Evolutionary conservation across 805 yeast species (phyloP).

Genomic region (Sungouiella blattae): DNA sequence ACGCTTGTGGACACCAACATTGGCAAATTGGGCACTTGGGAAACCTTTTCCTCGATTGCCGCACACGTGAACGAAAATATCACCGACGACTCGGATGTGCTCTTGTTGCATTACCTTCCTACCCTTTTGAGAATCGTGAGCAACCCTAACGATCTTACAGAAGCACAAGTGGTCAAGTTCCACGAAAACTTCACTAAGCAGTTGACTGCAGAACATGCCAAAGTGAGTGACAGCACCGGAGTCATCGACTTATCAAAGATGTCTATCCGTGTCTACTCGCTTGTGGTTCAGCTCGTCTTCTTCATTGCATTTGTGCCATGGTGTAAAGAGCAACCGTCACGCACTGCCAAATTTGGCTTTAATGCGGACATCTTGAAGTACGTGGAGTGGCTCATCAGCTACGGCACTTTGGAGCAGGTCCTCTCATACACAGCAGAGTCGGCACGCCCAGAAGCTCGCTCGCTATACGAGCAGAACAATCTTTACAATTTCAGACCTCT

Average conservation of each 20-base stretch:
- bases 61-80: constrained; percentile 43
- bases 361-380: constrained; percentile 55
- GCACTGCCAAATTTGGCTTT: constrained; percentile 49
- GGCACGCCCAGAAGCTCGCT: constrained; percentile 28
- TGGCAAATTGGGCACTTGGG: constrained; percentile 24
- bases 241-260: constrained; percentile 32
- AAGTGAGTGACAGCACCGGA: constrained; percentile 15
- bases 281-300: constrained; percentile 47
- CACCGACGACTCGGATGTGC: constrained; percentile 54
- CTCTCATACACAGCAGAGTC: constrained; percentile 61
- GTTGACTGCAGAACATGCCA: constrained; percentile 23
- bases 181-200: constrained; percentile 39
- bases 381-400: constrained; percentile 52
- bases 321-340: constrained; percentile 52
- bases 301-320: constrained; percentile 59
- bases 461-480: constrained; percentile 39
- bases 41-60: constrained; percentile 39
- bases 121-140: constrained; percentile 47
- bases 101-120: constrained; percentile 64
- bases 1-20: constrained; percentile 44
- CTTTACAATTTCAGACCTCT: constrained; percentile 65
- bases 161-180: constrained; percentile 28
- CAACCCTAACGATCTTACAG: constrained; percentile 38
- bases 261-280: constrained; percentile 32
- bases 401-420: constrained; percentile 70